These are phyloP conservation scores for Aspergillus affinis DNA, from an alignment of 495 filamentous ascomycete genomes.

Conservation along the genomic window DNA sequence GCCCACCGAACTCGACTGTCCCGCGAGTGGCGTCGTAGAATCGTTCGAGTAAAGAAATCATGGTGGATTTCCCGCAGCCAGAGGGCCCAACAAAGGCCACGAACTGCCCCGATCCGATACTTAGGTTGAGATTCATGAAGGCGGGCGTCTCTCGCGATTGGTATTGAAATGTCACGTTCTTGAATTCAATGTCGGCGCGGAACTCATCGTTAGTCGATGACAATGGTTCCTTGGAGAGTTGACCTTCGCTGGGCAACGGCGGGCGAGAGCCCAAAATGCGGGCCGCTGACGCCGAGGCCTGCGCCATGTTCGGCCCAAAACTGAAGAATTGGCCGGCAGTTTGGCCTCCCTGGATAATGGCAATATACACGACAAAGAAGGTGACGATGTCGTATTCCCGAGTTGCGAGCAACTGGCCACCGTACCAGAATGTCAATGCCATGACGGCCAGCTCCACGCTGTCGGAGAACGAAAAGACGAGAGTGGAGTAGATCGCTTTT, in stretches of 20 bases:
- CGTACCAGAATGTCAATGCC: slow-evolving; percentile 60
- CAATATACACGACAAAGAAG: slow-evolving; percentile 62
- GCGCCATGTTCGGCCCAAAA: slow-evolving; percentile 51
- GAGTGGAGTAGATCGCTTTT: slow-evolving; percentile 47
- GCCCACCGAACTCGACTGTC: slow-evolving; percentile 51
- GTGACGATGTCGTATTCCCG: slow-evolving; percentile 47
- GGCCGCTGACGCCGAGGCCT: slow-evolving; percentile 55
- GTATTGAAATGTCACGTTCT: slow-evolving; percentile 60
- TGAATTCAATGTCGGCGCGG: slow-evolving; percentile 31
- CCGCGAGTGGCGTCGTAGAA: slow-evolving; percentile 61
- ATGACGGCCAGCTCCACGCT: slow-evolving; percentile 51
- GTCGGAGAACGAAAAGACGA: slow-evolving; percentile 39
- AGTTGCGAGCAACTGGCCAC: slow-evolving; percentile 51
- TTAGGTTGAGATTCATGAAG: slow-evolving; percentile 39
- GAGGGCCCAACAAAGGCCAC: slow-evolving; percentile 71
- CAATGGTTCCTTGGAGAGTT: background rate
- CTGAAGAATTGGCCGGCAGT: slow-evolving; percentile 54
- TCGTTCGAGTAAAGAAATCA: slow-evolving; percentile 61
- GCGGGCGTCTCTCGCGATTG: slow-evolving; percentile 50
- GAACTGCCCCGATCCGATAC: slow-evolving; percentile 62
- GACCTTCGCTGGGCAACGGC: background rate
- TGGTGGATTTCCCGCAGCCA: slow-evolving; percentile 72
- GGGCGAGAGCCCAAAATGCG: slow-evolving; percentile 43
- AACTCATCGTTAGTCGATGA: background rate
- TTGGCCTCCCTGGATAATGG: slow-evolving; percentile 58